These are phyloP conservation scores for Didymellaceae sp. DNA, from an alignment of 2,329 filamentous ascomycete genomes.

Conservation along the genomic window DNA sequence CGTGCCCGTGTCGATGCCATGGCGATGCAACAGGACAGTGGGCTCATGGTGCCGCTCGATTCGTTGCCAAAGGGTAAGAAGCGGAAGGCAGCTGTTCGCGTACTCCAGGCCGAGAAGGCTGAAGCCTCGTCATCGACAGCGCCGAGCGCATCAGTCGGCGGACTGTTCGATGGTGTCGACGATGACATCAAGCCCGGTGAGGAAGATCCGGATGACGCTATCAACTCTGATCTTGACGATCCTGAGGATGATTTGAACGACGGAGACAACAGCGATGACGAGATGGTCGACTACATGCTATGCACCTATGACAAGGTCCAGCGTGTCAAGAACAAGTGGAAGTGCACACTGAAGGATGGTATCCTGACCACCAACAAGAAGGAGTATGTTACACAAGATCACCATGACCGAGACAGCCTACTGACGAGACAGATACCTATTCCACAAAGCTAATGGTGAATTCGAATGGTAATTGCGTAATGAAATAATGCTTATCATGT, in stretches of 20 bases:
- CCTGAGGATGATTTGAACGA: conserved; percentile 83
- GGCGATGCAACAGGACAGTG: conserved; percentile 74
- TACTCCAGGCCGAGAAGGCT: conserved; percentile 63
- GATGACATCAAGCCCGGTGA: conserved; percentile 63
- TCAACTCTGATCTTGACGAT: conserved; percentile 98
- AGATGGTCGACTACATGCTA: conserved; percentile 88
- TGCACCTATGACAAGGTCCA: conserved; percentile 99
- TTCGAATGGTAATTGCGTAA: conserved; percentile 82
- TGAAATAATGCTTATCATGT: conserved; percentile 23
- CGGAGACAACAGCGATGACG: conserved; percentile 86
- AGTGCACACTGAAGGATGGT: conserved; percentile 97
- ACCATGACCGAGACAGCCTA: not conserved
- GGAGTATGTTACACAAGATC: conserved; percentile 64
- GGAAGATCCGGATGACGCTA: conserved; percentile 82
- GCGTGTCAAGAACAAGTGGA: conserved; percentile 95
- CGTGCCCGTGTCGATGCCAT: conserved; percentile 70
- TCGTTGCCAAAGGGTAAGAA: conserved; percentile 57
- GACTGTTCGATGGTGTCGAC: conserved; percentile 59
- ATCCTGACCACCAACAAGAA: conserved; percentile 91
- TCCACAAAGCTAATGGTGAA: conserved; percentile 96
- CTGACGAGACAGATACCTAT: conserved; percentile 72
- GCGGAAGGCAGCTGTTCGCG: conserved; percentile 47
- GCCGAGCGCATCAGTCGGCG: conserved; percentile 17
- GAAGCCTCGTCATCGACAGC: conserved; percentile 29
- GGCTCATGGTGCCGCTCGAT: conserved; percentile 75